A percentile compares a stretch with the other conserved stretches of the same genome.
These are phyloP conservation scores for Zymoseptoria pseudotritici DNA, from an alignment of 2,329 filamentous ascomycete genomes.

Conservation along the genomic window DNA sequence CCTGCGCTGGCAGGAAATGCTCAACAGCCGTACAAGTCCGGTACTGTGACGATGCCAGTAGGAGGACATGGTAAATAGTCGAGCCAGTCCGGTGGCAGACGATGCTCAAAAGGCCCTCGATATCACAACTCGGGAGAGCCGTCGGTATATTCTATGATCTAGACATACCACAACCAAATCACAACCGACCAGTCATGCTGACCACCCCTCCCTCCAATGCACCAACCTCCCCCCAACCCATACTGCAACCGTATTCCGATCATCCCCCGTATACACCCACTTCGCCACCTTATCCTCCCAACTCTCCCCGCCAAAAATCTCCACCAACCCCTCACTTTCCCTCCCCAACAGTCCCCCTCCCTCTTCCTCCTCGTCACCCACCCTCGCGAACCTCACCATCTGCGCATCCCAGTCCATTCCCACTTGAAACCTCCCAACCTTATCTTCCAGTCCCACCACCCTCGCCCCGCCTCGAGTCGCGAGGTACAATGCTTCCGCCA, in stretches of 20 bases:
- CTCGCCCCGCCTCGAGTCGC: conserved; percentile 81
- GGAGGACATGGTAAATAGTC: too few species aligned
- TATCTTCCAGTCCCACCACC: conserved; percentile 65
- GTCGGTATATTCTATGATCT: too few species aligned
- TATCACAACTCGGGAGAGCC: too few species aligned
- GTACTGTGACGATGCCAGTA: too few species aligned
- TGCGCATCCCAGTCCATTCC: conserved; percentile 92
- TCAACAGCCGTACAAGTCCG: too few species aligned
- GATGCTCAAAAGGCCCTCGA: too few species aligned
- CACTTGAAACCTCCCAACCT: conserved; percentile 72
- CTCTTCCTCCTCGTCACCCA: conserved; percentile 20
- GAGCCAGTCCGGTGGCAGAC: too few species aligned
- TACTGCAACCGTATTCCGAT: conserved; percentile 78
- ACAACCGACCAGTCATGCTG: conserved; percentile 1
- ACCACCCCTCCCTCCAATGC: conserved; percentile 44
- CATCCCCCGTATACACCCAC: conserved; percentile 91
- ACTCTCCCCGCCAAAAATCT: conserved; percentile 86
- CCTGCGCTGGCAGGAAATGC: too few species aligned
- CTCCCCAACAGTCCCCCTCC: conserved; percentile 39
- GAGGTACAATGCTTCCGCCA: conserved; percentile 79
- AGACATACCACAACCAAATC: too few species aligned
- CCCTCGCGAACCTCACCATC: conserved; percentile 57
- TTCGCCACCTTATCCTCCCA: conserved; percentile 84
- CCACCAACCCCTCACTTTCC: conserved; percentile 54
- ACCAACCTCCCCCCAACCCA: conserved; percentile 85